phyloP scores from a whole-genome alignment of 805 yeast species.

The Scheffersomyces stipitis region DNA sequence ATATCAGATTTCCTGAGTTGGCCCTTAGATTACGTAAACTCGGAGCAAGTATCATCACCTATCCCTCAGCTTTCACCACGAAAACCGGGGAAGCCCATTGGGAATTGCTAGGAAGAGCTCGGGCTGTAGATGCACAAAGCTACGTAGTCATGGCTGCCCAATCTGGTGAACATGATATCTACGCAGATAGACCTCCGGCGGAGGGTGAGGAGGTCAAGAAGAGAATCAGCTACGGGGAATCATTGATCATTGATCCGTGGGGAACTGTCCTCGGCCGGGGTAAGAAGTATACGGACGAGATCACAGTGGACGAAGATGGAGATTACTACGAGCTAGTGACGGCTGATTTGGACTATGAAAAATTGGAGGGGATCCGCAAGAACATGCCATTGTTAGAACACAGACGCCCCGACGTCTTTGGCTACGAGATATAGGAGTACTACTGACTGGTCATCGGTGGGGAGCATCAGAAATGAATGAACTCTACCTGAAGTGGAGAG shows the following conservation, averaged over 20 bases:
- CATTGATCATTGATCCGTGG: conserved; percentile 90
- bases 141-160: conserved; percentile 90
- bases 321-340: conserved; percentile 44
- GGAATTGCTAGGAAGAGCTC: conserved; percentile 72
- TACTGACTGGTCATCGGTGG: too few relatives aligned
- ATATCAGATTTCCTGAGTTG: conserved; percentile 82
- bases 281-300: conserved; percentile 26
- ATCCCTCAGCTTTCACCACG: conserved; percentile 91
- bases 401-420: conserved; percentile 39
- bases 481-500: too few relatives aligned
- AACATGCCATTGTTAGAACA: conserved; percentile 81
- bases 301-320: conserved; percentile 16
- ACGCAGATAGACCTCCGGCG: conserved; percentile 24
- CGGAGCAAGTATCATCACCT: conserved; percentile 79
- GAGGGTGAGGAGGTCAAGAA: conserved; percentile 28
- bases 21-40: conserved; percentile 58
- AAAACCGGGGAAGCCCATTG: conserved; percentile 92
- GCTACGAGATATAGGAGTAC: conserved; percentile 26
- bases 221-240: conserved; percentile 82
- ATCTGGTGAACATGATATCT: conserved; percentile 69
- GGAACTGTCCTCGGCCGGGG: conserved; percentile 68
- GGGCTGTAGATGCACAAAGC: conserved; percentile 88
- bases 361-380: conserved; percentile 50
- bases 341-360: conserved; percentile 65
- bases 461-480: too few relatives aligned